Evolutionary conservation across 2,329 filamentous ascomycete genomes (phyloP).

Genomic region (Cladophialophora carrionii): DNA sequence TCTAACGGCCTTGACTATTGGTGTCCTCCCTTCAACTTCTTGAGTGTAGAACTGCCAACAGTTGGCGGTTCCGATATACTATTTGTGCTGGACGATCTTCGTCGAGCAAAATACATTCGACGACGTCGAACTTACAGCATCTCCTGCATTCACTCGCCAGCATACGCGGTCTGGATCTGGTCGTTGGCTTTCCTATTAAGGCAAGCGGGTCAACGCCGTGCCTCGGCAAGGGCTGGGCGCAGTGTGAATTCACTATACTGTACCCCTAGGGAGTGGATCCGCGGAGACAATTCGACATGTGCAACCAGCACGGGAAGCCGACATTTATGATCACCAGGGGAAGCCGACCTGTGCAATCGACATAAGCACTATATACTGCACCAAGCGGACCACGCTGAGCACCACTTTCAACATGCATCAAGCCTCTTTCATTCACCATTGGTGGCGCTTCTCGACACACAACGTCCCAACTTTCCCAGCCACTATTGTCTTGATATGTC

Average conservation of each 20-base stretch:
- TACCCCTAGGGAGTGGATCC: not conserved
- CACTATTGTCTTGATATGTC: not conserved
- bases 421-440: not conserved
- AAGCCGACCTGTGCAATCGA: not conserved
- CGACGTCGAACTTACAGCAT: not conserved
- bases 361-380: not conserved
- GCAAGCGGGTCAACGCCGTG: conserved; percentile 15
- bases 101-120: not conserved
- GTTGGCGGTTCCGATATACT: too few species aligned
- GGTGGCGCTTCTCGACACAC: not conserved
- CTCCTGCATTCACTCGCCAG: not conserved
- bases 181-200: conserved; percentile 12
- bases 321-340: too few species aligned
- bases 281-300: not conserved
- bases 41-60: too few species aligned
- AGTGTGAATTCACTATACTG: not conserved
- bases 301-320: too few species aligned
- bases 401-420: not conserved
- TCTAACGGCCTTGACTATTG: too few species aligned
- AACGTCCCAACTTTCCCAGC: not conserved
- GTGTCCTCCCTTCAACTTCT: too few species aligned
- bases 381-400: not conserved
- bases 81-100: too few species aligned
- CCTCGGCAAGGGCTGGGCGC: conserved; percentile 17
- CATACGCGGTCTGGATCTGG: conserved; percentile 1